Conservation (phyloP, 371 early-diverging fungal genomes). For the Syncephalastrum sp. region DNA sequence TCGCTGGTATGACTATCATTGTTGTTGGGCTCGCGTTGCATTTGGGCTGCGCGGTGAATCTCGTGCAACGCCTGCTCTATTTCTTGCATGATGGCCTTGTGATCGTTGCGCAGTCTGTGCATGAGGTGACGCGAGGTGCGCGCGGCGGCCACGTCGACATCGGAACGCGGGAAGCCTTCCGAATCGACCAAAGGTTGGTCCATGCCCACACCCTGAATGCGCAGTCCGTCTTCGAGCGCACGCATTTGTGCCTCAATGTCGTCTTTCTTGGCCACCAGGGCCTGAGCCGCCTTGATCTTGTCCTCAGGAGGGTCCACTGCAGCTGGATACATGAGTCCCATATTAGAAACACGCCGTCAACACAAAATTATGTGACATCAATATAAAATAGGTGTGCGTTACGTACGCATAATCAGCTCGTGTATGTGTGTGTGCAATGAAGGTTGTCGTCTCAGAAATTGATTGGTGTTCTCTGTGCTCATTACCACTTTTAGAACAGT, state of each 20-base stretch:
- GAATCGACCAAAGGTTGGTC: conserved; percentile 72
- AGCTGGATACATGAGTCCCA: conserved; percentile 20
- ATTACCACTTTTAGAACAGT: no score
- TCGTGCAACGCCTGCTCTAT: conserved; percentile 68
- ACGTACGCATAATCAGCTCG: no score
- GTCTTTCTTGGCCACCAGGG: conserved; percentile 60
- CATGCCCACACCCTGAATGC: conserved; percentile 70
- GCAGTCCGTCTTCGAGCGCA: conserved; percentile 51
- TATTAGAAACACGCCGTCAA: conserved; percentile 24
- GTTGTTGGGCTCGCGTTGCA: conserved; percentile 7
- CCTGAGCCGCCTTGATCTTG: conserved; percentile 50
- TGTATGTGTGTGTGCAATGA: no score
- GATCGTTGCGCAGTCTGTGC: conserved; percentile 72
- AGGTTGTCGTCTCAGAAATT: no score
- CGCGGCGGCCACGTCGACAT: conserved; percentile 78
- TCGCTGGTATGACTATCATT: conserved; percentile 8
- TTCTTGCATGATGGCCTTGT: conserved; percentile 61
- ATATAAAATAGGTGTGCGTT: no score
- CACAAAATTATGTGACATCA: conserved; percentile 9
- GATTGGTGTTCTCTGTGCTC: no score
- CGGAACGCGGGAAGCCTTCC: conserved; percentile 83
- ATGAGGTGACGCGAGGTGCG: conserved; percentile 60
- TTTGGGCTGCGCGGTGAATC: conserved; percentile 55
- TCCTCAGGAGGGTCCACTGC: conserved; percentile 22
- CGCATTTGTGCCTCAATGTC: conserved; percentile 60